These are phyloP conservation scores for Sisymbrium altissimum DNA, from an alignment of 345 rosid species.

Conservation along the genomic window DNA sequence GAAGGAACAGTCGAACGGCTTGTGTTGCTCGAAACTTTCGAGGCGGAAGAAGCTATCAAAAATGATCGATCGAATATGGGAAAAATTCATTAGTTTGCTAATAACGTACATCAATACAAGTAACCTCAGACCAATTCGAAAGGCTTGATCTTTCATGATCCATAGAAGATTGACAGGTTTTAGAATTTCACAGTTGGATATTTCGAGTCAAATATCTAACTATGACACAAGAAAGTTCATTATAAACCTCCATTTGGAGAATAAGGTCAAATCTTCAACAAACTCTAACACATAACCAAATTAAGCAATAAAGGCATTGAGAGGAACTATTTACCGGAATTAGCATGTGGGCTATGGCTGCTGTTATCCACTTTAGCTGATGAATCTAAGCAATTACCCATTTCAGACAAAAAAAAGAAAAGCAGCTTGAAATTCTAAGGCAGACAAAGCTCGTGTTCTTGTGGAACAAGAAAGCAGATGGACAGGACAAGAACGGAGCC, in stretches of 20 bases:
- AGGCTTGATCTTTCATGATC: constrained; percentile 12
- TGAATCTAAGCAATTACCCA: constrained; percentile 78
- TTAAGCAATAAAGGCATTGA: not conserved
- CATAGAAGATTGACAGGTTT: not conserved
- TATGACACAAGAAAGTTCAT: not conserved
- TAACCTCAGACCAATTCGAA: not conserved
- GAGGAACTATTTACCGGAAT: constrained; percentile 46
- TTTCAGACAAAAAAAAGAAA: constrained; percentile 4
- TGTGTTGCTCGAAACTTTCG: constrained; percentile 62
- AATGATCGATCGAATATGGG: constrained; percentile 13
- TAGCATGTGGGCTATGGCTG: constrained; percentile 47
- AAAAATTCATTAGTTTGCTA: not conserved
- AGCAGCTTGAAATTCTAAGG: not conserved
- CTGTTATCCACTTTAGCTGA: constrained; percentile 62
- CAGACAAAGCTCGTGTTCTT: constrained; percentile 14
- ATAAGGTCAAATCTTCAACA: not conserved
- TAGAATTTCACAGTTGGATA: not conserved
- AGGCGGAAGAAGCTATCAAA: constrained; percentile 56
- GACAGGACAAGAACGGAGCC: constrained; percentile 3
- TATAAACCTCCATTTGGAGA: not conserved
- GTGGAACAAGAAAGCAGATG: constrained; percentile 4
- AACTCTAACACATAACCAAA: not conserved
- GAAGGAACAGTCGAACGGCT: constrained; percentile 65
- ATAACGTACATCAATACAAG: not conserved
- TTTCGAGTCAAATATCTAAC: not conserved